These are phyloP conservation scores for Lumnitzera racemosa DNA, from an alignment of 345 rosid species.

Conservation along the genomic window DNA sequence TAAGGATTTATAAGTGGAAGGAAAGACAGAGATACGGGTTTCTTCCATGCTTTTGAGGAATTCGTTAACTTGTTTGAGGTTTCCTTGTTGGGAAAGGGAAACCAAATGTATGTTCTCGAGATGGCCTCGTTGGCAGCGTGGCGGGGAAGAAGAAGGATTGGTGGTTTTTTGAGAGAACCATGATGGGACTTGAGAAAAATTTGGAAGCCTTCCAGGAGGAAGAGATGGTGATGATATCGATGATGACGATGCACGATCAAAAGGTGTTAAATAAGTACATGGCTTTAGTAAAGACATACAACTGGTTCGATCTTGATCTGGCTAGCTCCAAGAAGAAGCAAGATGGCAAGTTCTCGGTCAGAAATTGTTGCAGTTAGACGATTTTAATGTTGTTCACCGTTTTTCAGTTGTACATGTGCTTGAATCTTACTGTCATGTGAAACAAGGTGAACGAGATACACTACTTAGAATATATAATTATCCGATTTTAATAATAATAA, in stretches of 20 bases:
- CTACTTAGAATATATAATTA: too few species aligned
- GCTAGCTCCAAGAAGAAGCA: too few species aligned
- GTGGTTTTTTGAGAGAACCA: slow-evolving; percentile 48
- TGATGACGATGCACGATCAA: background rate
- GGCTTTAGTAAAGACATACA: background rate
- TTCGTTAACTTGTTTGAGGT: slow-evolving; percentile 54
- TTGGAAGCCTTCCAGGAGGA: slow-evolving; percentile 20
- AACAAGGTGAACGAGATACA: too few species aligned
- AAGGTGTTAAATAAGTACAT: slow-evolving; percentile 2
- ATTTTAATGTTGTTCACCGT: too few species aligned
- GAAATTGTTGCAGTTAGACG: too few species aligned
- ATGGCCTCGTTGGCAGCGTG: slow-evolving; percentile 23
- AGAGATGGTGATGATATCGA: background rate
- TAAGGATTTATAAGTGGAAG: slow-evolving; percentile 34
- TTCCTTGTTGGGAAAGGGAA: slow-evolving; percentile 46
- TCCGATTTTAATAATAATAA: too few species aligned
- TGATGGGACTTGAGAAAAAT: slow-evolving; percentile 42
- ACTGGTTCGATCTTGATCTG: too few species aligned
- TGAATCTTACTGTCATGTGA: too few species aligned
- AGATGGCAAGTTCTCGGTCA: too few species aligned
- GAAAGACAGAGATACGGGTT: slow-evolving; percentile 36
- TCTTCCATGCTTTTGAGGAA: slow-evolving; percentile 47
- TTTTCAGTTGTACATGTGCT: too few species aligned
- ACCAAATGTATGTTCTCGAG: slow-evolving; percentile 53
- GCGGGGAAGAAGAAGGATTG: slow-evolving; percentile 20